Conservation (phyloP, 2,329 filamentous ascomycete genomes). For the Colletotrichum viniferum region DNA sequence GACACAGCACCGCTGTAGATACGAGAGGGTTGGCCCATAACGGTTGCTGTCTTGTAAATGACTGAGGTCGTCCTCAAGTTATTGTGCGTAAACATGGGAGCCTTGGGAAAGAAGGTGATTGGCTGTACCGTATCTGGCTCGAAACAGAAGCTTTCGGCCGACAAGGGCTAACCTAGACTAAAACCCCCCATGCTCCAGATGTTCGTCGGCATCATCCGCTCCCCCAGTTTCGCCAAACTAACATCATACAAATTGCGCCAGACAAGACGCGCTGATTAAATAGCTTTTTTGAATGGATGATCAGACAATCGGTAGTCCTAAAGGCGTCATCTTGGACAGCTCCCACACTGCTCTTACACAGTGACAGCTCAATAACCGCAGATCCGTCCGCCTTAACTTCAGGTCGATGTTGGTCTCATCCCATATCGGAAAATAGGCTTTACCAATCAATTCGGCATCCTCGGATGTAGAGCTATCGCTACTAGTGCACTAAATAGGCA, state of each 20-base stretch:
- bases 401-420: not conserved
- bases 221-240: not conserved
- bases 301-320: not conserved
- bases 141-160: not conserved
- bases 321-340: not conserved
- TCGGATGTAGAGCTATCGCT: not conserved
- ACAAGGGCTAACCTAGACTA: not conserved
- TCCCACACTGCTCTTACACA: fast-evolving
- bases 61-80: not conserved
- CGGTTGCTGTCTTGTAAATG: not conserved
- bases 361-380: not conserved
- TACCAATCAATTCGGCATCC: not conserved
- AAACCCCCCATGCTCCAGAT: not conserved
- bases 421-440: not conserved
- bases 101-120: not conserved
- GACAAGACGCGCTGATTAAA: no score
- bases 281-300: not conserved
- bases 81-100: not conserved
- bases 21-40: not conserved
- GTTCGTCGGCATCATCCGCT: not conserved
- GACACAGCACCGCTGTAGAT: not conserved
- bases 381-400: not conserved
- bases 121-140: not conserved
- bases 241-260: not conserved
- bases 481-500: not conserved